Evolutionary conservation across 208 protist species (phyloP).

Genomic region (Crithidia acanthocephali): DNA sequence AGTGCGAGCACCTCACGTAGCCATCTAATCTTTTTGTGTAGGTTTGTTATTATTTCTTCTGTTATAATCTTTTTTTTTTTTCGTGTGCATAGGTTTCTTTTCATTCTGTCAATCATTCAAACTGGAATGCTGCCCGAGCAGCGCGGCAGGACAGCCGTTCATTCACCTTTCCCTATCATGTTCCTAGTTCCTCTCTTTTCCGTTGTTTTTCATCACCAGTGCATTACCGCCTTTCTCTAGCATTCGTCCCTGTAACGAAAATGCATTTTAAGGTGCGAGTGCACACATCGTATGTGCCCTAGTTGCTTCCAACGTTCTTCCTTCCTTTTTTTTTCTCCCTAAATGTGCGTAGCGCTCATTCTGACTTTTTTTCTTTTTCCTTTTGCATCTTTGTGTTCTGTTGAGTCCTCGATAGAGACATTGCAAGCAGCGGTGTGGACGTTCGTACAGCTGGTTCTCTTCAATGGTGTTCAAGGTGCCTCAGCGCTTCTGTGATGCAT

Average conservation of each 20-base stretch:
- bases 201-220: not conserved
- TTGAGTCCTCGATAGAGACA: too few species aligned
- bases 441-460: not conserved
- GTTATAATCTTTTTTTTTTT: not conserved
- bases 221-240: too few species aligned
- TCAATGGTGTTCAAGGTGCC: not conserved
- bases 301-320: too few species aligned
- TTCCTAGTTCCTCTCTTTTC: not conserved
- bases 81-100: not conserved
- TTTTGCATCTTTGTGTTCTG: not conserved
- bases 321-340: not conserved
- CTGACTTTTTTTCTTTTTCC: not conserved
- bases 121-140: too few species aligned
- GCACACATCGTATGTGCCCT: too few species aligned
- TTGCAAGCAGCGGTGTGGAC: not conserved
- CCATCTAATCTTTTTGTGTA: not conserved
- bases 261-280: not conserved
- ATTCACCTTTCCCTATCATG: not conserved
- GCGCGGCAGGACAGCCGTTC: too few species aligned
- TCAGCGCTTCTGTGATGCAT: too few species aligned
- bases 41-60: not conserved
- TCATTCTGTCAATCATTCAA: not conserved
- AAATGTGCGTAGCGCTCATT: not conserved
- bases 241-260: not conserved
- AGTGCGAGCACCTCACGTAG: too few species aligned